Base-by-base conservation (phyloP, 495 filamentous ascomycete genomes). In the Terfezia boudieri region DNA sequence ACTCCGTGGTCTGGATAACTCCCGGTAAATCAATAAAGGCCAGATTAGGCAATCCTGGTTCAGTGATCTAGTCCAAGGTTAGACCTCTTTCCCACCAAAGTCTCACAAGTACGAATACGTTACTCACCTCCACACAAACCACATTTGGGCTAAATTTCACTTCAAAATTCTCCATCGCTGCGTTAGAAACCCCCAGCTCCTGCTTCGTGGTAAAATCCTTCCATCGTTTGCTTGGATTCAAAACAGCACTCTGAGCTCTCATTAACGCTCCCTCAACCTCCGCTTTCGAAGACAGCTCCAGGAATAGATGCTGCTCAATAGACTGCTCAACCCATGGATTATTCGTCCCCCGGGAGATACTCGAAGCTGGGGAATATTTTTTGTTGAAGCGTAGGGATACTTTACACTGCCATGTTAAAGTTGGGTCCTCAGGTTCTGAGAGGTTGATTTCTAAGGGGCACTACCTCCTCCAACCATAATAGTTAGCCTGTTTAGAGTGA, bases 61-160 rank as follows among this genome's bases (percentile, higher is more conserved):
- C 65, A 16, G 66, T 61, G 22, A 67, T 67, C 62, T 66, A 38
- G 14, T 9, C 37, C 16, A 49, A 1, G 32, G 32, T 36, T 9
- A 41, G 50, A 41, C 53, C 37, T 50, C 41, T 48, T 16, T 10
- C 8, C 50, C 20, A 14, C 20, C 14, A 23, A n/a, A 35, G 22
- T 1, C 5, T 11, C 9, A 32, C 26, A 32, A 32, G 4, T 32
- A 7, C 7, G 26, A 48, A 35, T 32, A 11, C 3, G 32, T 17
- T 32, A 37, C 58, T 38, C 49, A 66, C 64, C 52, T 67, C 62
- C 58, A 67, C 58, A 36, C 63, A 64, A 36, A 67, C 65, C 26
- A 67, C 61, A 54, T 67, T 67, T 9, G 65, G 65, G 22, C 64
- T 67, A 51, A 67, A 67, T 51, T 67, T 67, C 0, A 67, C 60